A percentile compares a stretch with the other conserved stretches of the same genome.
Evolutionary conservation across 352 stramenopile genomes (phyloP).

Genomic region (Blastocystis hominis): DNA sequence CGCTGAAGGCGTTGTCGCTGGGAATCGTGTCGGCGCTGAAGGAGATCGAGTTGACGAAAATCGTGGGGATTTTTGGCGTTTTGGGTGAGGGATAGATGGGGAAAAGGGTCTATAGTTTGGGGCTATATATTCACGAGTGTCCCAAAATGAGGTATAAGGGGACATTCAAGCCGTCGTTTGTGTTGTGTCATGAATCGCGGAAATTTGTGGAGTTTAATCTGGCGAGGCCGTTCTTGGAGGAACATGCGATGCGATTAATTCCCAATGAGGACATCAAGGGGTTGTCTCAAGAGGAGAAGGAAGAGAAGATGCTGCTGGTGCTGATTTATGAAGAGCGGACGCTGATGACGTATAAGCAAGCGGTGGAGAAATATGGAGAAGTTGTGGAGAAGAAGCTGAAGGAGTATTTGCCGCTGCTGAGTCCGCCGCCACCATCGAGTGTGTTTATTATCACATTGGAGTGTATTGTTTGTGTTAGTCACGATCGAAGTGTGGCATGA

Average conservation of each 20-base stretch:
- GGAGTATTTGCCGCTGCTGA: no score
- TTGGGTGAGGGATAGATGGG: neutral
- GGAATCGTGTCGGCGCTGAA: neutral
- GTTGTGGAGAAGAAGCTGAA: no score
- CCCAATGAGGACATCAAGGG: no score
- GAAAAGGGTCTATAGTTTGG: neutral
- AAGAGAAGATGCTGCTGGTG: no score
- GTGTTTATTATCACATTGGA: no score
- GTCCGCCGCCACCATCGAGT: no score
- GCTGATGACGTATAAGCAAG: no score
- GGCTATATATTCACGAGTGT: constrained; percentile 9
- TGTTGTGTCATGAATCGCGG: neutral
- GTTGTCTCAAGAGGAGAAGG: no score
- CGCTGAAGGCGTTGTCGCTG: neutral
- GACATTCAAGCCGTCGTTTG: neutral
- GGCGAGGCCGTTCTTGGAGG: neutral
- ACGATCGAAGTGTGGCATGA: no score
- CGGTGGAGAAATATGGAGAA: no score
- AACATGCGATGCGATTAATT: neutral
- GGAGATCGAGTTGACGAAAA: neutral
- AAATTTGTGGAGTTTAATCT: neutral
- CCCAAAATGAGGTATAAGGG: neutral
- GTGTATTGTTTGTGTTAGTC: no score
- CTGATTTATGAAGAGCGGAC: no score
- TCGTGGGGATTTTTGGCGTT: neutral